Conservation (phyloP, 1,139 yeast species). For the Pneumocystis canis region DNA sequence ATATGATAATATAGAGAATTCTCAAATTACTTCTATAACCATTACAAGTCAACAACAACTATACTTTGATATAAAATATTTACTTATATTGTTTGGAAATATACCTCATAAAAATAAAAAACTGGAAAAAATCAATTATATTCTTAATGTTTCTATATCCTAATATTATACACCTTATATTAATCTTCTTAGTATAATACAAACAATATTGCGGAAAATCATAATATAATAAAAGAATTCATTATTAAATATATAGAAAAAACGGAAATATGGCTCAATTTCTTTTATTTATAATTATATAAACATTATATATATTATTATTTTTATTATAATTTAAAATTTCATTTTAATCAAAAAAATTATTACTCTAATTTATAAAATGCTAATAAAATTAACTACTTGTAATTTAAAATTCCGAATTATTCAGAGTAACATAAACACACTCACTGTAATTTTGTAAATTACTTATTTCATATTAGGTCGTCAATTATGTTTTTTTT, state of each 20-base stretch:
- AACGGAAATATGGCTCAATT: background rate
- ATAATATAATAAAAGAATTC: background rate
- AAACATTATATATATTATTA: background rate
- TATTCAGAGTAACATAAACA: background rate
- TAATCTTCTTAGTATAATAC: background rate
- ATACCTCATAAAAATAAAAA: background rate
- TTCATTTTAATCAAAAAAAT: background rate
- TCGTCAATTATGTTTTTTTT: background rate
- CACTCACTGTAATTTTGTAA: background rate
- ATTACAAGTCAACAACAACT: background rate
- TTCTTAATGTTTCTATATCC: background rate
- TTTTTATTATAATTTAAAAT: background rate
- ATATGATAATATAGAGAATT: background rate
- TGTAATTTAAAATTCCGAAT: background rate
- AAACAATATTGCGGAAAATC: background rate
- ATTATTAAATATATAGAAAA: background rate
- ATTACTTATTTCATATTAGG: background rate
- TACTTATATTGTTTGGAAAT: background rate
- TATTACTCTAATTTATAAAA: background rate
- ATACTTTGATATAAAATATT: background rate
- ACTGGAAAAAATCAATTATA: background rate
- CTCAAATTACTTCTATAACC: background rate
- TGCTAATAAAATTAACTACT: background rate
- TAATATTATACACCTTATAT: background rate
- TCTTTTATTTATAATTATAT: background rate